Conservation (phyloP, 371 early-diverging fungal species). For the Mucor racemosus region DNA sequence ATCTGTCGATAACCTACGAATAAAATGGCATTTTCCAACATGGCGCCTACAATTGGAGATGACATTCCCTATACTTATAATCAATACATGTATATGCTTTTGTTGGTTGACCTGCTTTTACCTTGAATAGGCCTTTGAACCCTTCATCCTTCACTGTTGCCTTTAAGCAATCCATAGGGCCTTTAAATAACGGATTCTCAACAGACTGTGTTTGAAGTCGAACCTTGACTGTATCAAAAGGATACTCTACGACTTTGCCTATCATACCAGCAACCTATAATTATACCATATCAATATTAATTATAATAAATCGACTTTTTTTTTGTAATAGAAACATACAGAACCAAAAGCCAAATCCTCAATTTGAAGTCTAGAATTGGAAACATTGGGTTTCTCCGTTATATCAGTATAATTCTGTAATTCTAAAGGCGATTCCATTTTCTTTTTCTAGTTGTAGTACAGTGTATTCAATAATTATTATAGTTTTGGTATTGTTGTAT, state of each 20-base stretch:
- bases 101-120: conserved; percentile 18
- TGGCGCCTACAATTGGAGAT: conserved; percentile 89
- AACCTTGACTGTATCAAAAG: conserved; percentile 97
- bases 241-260: conserved; percentile 93
- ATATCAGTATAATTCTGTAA: background rate
- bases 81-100: background rate
- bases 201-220: conserved; percentile 88
- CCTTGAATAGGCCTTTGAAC: conserved; percentile 78
- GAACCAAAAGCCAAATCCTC: conserved; percentile 33
- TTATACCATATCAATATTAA: background rate
- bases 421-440: conserved; percentile 1
- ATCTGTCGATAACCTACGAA: conserved; percentile 87
- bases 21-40: conserved; percentile 90
- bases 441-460: background rate
- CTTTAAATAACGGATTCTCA: conserved; percentile 67
- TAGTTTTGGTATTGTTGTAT: background rate
- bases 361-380: conserved; percentile 28
- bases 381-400: conserved; percentile 8
- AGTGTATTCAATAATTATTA: background rate
- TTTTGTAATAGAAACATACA: conserved; percentile 3
- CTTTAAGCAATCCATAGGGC: conserved; percentile 83
- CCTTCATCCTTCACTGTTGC: conserved; percentile 74
- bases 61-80: conserved; percentile 73
- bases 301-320: too few relatives aligned
- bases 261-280: conserved; percentile 80